phyloP scores from a whole-genome alignment of 1,284 basidiomycete species.

The Lentinula novae-zelandiae region DNA sequence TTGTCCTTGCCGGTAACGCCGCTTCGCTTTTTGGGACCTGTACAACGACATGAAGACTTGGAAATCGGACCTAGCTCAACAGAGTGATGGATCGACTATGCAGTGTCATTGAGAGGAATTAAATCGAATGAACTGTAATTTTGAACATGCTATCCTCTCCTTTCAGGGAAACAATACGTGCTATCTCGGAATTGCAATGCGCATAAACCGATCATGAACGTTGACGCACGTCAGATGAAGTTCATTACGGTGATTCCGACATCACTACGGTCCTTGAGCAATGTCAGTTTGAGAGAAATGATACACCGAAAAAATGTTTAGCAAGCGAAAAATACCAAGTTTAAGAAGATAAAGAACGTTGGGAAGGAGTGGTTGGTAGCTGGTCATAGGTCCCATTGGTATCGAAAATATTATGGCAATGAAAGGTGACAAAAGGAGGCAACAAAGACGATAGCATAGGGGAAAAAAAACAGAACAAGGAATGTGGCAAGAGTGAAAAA shows the following conservation, averaged over 20 bases:
- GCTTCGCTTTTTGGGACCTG: slow-evolving; percentile 12
- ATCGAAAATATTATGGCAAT: background rate
- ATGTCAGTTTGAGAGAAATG: background rate
- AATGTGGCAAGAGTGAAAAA: background rate
- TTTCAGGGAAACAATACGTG: too few relatives aligned
- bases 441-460: too few relatives aligned
- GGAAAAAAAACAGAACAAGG: background rate
- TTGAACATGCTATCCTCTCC: too few relatives aligned
- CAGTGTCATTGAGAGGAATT: too few relatives aligned
- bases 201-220: too few relatives aligned
- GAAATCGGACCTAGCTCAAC: background rate
- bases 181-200: too few relatives aligned
- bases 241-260: too few relatives aligned
- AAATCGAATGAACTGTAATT: too few relatives aligned
- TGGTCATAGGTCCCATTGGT: too few relatives aligned
- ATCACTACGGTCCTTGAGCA: background rate
- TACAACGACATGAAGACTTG: background rate
- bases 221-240: too few relatives aligned
- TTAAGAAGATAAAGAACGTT: background rate
- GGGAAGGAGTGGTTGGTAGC: background rate
- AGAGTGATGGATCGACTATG: too few relatives aligned
- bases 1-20: slow-evolving; percentile 8
- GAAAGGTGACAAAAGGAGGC: background rate
- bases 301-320: background rate
- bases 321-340: background rate